Conservation (phyloP, 2,329 filamentous ascomycete genomes). For the Fusarium nanum region DNA sequence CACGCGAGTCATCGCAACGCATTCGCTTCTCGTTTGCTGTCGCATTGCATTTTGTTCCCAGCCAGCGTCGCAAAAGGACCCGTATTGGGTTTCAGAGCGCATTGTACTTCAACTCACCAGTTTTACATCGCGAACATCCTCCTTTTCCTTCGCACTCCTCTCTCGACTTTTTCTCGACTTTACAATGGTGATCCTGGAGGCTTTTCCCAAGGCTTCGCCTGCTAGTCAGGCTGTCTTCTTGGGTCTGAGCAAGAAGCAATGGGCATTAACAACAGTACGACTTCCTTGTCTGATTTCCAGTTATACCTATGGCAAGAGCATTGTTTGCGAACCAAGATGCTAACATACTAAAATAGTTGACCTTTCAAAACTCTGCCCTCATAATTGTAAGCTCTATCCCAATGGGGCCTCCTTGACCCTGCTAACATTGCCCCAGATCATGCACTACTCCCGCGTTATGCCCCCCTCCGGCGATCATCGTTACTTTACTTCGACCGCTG, state of each 20-base stretch:
- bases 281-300: not conserved
- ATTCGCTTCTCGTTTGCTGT: slow-evolving; percentile 15
- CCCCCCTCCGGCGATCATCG: slow-evolving; percentile 83
- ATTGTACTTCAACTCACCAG: slow-evolving; percentile 7
- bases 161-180: not conserved
- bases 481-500: slow-evolving; percentile 93
- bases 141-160: not conserved
- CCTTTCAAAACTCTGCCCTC: slow-evolving; percentile 78
- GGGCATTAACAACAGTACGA: slow-evolving; percentile 40
- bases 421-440: slow-evolving; percentile 66
- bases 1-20: slow-evolving; percentile 6
- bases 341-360: slow-evolving; percentile 65
- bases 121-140: slow-evolving; percentile 8
- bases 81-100: slow-evolving; percentile 22
- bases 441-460: slow-evolving; percentile 97
- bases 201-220: slow-evolving; percentile 17
- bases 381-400: slow-evolving; percentile 68
- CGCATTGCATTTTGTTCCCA: slow-evolving; percentile 36
- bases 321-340: slow-evolving; percentile 1
- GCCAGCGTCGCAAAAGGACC: slow-evolving; percentile 33
- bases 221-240: slow-evolving; percentile 34
- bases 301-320: not conserved
- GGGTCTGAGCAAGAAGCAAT: slow-evolving; percentile 45
- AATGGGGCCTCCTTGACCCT: slow-evolving; percentile 50
- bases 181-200: slow-evolving; percentile 43